phyloP scores from a whole-genome alignment of 1,284 basidiomycete genomes.

The Vanrija humicola region DNA sequence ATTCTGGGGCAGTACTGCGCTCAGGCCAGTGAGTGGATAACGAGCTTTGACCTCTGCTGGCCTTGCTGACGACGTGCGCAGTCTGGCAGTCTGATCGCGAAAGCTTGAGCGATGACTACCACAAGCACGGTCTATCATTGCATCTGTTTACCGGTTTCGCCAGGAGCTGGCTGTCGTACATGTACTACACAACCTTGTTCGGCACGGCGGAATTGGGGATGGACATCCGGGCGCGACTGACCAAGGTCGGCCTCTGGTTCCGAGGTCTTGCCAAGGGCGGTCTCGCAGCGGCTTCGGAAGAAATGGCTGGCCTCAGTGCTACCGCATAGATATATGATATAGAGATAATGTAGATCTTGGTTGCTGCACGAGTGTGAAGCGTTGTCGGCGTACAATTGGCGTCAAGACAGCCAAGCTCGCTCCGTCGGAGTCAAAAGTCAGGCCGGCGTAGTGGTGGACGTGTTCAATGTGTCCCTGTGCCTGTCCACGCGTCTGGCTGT shows the following conservation, averaged over 20 bases:
- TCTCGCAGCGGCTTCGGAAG: conserved; percentile 29
- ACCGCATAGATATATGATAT: background rate
- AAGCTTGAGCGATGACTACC: conserved; percentile 11
- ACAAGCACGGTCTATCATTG: conserved; percentile 22
- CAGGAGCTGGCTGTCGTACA: conserved; percentile 18
- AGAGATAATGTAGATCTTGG: background rate
- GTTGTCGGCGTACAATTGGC: background rate
- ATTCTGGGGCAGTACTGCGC: conserved; percentile 89
- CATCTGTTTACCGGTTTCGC: conserved; percentile 15
- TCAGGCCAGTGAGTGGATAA: conserved; percentile 26
- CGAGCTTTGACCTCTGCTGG: background rate
- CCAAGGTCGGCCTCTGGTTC: conserved; percentile 65
- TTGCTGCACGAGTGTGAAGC: background rate
- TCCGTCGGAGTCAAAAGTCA: too few species aligned
- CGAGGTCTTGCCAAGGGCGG: conserved; percentile 38
- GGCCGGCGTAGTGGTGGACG: too few species aligned
- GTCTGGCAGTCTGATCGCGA: conserved; percentile 73
- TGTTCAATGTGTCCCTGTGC: too few species aligned
- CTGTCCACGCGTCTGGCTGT: too few species aligned
- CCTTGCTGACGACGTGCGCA: conserved; percentile 49
- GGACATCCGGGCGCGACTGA: conserved; percentile 62
- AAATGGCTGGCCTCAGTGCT: conserved; percentile 35
- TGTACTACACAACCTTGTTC: conserved; percentile 35
- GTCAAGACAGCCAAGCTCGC: too few species aligned
- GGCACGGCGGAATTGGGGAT: conserved; percentile 51